A percentile compares a stretch with the other conserved stretches of the same genome.
Evolutionary conservation across 371 early-diverging fungal genomes (phyloP).

Genomic region (Mortierella polycephala): DNA sequence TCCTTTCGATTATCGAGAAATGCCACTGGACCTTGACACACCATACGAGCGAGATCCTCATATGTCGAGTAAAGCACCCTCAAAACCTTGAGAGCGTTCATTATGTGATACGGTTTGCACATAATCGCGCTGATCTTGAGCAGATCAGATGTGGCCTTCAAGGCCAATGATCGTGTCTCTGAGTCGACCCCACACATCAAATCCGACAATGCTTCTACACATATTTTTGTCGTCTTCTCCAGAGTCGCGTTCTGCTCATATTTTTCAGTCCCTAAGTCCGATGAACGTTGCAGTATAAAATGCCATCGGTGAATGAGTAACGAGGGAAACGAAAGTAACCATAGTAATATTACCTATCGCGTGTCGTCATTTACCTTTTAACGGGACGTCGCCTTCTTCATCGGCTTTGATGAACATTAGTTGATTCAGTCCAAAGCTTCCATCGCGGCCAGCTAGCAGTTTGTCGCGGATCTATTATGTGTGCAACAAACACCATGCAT

Average conservation of each 20-base stretch:
- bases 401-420: conserved; percentile 22
- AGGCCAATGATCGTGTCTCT: conserved; percentile 10
- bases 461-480: conserved; percentile 26
- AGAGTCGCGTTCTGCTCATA: conserved; percentile 4
- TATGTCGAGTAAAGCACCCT: conserved; percentile 13
- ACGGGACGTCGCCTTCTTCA: conserved; percentile 18
- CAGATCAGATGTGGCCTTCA: conserved; percentile 11
- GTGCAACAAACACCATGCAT: not conserved
- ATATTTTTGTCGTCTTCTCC: conserved; percentile 9
- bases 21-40: conserved; percentile 22
- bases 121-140: conserved; percentile 17
- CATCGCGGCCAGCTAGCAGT: conserved; percentile 11
- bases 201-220: conserved; percentile 8
- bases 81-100: conserved; percentile 29
- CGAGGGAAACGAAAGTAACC: no score
- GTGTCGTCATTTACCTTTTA: conserved; percentile 21
- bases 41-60: conserved; percentile 14
- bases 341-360: no score
- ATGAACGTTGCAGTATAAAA: no score
- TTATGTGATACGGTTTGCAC: conserved; percentile 25
- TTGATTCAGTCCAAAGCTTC: conserved; percentile 14
- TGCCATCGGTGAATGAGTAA: no score
- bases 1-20: conserved; percentile 24
- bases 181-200: conserved; percentile 5
- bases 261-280: conserved; percentile 16